Evolutionary conservation across 192 early-diverging fungal genomes (phyloP).

Genomic region (Rhizophagus sp.): DNA sequence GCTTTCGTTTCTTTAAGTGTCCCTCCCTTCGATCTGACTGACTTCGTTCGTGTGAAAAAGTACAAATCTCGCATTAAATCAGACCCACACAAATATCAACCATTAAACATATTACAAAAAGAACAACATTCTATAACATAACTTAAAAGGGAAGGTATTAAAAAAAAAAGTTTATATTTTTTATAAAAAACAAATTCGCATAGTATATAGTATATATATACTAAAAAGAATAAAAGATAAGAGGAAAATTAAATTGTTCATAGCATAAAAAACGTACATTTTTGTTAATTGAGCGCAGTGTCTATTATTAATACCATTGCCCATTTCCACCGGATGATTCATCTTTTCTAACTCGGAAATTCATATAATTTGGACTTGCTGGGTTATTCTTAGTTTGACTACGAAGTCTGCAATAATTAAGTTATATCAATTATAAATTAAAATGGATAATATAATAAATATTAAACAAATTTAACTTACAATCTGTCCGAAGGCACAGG

Average conservation of each 20-base stretch:
- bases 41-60: background rate
- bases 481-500: constrained; percentile 28
- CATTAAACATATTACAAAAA: background rate
- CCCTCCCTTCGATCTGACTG: background rate
- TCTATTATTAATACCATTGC: constrained; percentile 26
- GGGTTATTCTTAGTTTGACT: constrained; percentile 29
- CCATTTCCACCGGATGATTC: background rate
- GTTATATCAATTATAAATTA: too few species aligned
- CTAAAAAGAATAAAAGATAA: constrained; percentile 3
- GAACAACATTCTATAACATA: constrained; percentile 6
- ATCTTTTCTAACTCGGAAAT: constrained; percentile 23
- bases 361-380: constrained; percentile 7
- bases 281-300: background rate
- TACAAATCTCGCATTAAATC: background rate
- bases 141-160: background rate
- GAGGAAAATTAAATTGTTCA: constrained; percentile 6
- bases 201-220: background rate
- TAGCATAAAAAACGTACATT: constrained; percentile 8
- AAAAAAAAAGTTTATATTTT: background rate
- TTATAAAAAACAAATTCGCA: background rate
- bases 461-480: background rate
- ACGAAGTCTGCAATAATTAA: constrained; percentile 26
- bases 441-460: too few species aligned
- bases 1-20: background rate
- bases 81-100: background rate